phyloP scores from a whole-genome alignment of 2,329 filamentous ascomycete genomes.

The Colletotrichum phormii region DNA sequence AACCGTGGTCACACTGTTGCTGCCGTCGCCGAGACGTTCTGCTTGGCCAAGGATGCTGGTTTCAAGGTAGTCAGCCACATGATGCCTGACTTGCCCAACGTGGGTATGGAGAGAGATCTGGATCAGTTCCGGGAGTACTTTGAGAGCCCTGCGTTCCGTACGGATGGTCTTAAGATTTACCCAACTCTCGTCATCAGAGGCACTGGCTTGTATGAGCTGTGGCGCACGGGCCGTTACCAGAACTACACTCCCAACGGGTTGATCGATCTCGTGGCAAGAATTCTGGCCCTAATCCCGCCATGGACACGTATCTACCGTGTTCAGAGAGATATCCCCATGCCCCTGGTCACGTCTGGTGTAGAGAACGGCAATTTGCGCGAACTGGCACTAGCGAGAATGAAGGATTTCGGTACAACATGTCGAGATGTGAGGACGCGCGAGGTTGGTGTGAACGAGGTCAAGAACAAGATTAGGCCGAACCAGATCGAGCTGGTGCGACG shows the following conservation, averaged over 20 bases:
- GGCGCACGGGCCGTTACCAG: constrained; percentile 96
- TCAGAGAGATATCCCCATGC: constrained; percentile 99
- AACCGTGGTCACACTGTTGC: constrained; percentile 97
- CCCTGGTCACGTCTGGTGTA: constrained; percentile 96
- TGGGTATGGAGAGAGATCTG: constrained; percentile 97
- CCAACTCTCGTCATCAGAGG: constrained; percentile 97
- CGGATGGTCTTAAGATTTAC: constrained; percentile 97
- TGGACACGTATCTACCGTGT: constrained; percentile 99
- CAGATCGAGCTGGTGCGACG: constrained; percentile 95
- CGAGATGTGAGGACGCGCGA: constrained; percentile 96
- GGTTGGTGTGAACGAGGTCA: constrained; percentile 98
- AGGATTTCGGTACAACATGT: constrained; percentile 97
- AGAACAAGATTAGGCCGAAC: constrained; percentile 96
- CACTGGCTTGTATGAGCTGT: constrained; percentile 95
- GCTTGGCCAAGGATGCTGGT: constrained; percentile 95
- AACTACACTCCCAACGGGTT: constrained; percentile 98
- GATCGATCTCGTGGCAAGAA: constrained; percentile 95
- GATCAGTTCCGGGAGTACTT: constrained; percentile 99
- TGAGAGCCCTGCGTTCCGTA: constrained; percentile 94
- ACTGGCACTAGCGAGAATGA: constrained; percentile 95
- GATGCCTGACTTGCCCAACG: constrained; percentile 99
- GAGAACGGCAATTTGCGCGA: constrained; percentile 98
- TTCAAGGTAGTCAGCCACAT: constrained; percentile 99
- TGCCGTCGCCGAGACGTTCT: constrained; percentile 95
- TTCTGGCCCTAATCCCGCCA: constrained; percentile 91